These are phyloP conservation scores for Dipodascopsis uninucleata DNA, from an alignment of 805 yeast species.

Conservation along the genomic window DNA sequence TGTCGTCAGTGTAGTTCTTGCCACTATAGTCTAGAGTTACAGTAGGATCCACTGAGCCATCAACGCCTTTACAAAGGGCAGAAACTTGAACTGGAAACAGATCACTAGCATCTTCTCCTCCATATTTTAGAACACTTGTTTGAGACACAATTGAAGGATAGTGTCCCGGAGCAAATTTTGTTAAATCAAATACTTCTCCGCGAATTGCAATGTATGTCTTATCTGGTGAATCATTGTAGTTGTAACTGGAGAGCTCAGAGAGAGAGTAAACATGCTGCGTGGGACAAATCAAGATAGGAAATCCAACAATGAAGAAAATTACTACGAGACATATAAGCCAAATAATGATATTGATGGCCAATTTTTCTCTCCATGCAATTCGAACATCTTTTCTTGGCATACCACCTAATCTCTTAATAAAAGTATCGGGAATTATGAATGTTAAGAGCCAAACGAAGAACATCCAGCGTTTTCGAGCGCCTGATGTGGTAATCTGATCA, in stretches of 20 bases:
- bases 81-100: constrained; percentile 42
- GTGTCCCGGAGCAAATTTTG: constrained; percentile 40
- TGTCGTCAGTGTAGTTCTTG: constrained; percentile 38
- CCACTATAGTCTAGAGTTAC: constrained; percentile 31
- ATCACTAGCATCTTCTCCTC: constrained; percentile 38
- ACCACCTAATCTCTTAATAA: constrained; percentile 34
- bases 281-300: constrained; percentile 43
- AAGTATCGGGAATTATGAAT: constrained; percentile 42
- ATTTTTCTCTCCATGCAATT: constrained; percentile 43
- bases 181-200: constrained; percentile 41
- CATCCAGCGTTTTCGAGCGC: constrained; percentile 39
- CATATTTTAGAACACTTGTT: constrained; percentile 37
- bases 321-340: constrained; percentile 38
- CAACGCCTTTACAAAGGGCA: constrained; percentile 39
- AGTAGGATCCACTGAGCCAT: constrained; percentile 37
- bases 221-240: constrained; percentile 32
- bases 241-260: constrained; percentile 36
- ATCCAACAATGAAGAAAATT: constrained; percentile 33
- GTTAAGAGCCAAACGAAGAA: constrained; percentile 39
- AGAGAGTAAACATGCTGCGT: constrained; percentile 38
- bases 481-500: constrained; percentile 31
- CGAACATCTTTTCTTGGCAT: constrained; percentile 39
- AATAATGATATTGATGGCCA: constrained; percentile 42
- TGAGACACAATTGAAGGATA: constrained; percentile 40
- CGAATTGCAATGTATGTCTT: constrained; percentile 38